A percentile compares a stretch with the other conserved stretches of the same genome.
Conservation (phyloP, 805 yeast species). For the Priceomyces medius region DNA sequence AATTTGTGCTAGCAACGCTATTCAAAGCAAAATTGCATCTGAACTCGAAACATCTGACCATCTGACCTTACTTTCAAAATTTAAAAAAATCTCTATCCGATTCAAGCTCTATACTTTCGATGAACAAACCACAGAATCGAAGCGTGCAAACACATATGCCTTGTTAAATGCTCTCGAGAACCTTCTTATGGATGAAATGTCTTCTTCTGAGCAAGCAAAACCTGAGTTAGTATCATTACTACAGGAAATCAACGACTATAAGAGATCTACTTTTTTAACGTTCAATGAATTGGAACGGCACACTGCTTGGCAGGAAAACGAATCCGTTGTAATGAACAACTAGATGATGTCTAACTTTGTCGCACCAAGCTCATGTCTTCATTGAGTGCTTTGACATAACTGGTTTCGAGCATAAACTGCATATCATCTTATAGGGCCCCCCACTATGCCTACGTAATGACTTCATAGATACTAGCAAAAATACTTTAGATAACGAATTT, state of each 20-base stretch:
- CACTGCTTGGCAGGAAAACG: background rate
- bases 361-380: no score
- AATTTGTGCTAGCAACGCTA: slow-evolving; percentile 15
- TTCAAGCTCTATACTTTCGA: slow-evolving; percentile 25
- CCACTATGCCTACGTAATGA: no score
- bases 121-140: slow-evolving; percentile 18
- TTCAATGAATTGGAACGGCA: slow-evolving; percentile 5
- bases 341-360: no score
- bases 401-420: no score
- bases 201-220: slow-evolving; percentile 3
- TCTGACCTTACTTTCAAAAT: slow-evolving; percentile 22
- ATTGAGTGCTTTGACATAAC: no score
- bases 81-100: slow-evolving; percentile 33
- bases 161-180: slow-evolving; percentile 15
- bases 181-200: slow-evolving; percentile 10
- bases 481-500: no score
- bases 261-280: slow-evolving; percentile 9
- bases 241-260: slow-evolving; percentile 9
- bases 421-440: no score
- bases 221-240: slow-evolving; percentile 9
- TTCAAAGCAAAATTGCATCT: slow-evolving; percentile 13
- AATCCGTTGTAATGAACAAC: background rate
- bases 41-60: slow-evolving; percentile 3
- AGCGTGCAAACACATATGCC: slow-evolving; percentile 27
- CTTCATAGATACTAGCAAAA: no score